phyloP scores from a whole-genome alignment of 441 rosid genomes.

The Eutrema salsugineum region DNA sequence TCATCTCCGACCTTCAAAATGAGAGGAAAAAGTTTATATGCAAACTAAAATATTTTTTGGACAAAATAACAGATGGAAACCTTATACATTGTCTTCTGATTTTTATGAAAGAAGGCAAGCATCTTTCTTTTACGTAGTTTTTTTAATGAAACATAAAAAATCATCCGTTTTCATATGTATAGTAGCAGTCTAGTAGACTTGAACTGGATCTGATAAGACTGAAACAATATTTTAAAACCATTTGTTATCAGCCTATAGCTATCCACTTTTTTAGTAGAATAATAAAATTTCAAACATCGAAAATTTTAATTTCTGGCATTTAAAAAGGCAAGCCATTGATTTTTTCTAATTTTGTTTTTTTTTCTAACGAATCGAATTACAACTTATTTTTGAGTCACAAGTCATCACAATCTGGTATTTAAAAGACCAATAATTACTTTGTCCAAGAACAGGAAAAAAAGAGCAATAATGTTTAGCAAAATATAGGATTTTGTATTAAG shows the following conservation, averaged over 20 bases:
- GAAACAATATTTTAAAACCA: not conserved
- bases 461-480: not conserved
- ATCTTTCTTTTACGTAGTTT: too few species aligned
- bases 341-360: not conserved
- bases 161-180: too few species aligned
- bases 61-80: not conserved
- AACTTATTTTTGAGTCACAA: not conserved
- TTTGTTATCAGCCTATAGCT: not conserved
- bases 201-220: not conserved
- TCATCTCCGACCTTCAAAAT: not conserved
- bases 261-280: not conserved
- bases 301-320: not conserved
- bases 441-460: too few species aligned
- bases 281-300: not conserved
- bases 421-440: too few species aligned
- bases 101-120: too few species aligned
- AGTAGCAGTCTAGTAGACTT: too few species aligned
- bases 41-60: not conserved
- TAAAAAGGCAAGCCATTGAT: not conserved
- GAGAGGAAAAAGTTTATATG: not conserved
- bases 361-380: not conserved
- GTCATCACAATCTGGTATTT: too few species aligned
- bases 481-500: not conserved
- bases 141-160: too few species aligned
- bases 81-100: too few species aligned